These are phyloP conservation scores for Colletotrichum scovillei DNA, from an alignment of 2,329 filamentous ascomycete species.

Conservation along the genomic window DNA sequence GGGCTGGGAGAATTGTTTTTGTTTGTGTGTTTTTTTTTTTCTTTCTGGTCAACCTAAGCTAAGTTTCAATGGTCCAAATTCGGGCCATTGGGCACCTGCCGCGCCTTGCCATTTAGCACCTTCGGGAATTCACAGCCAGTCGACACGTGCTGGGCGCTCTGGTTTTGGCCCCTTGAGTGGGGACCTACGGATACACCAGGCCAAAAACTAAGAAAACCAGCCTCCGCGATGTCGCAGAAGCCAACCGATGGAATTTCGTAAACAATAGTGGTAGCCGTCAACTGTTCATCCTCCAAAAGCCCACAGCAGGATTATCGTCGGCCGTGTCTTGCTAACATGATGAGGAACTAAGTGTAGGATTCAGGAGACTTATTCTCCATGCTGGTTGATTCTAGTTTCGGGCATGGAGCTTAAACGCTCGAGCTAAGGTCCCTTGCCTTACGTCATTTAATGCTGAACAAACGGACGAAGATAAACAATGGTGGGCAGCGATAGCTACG, in stretches of 20 bases:
- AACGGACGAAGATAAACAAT: background rate
- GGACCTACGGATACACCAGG: background rate
- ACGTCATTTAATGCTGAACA: background rate
- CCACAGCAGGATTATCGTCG: too few relatives aligned
- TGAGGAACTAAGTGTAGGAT: background rate
- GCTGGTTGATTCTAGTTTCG: background rate
- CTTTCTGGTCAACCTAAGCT: background rate
- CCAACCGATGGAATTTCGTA: background rate
- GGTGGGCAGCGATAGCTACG: background rate
- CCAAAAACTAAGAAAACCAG: background rate
- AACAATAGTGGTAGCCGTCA: background rate
- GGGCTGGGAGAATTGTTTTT: slow-evolving; percentile 1
- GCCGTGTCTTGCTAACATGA: background rate
- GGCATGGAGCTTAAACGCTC: background rate
- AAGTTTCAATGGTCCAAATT: background rate
- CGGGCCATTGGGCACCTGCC: background rate
- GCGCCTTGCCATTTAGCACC: background rate
- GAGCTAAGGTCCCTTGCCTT: background rate
- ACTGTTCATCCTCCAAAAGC: background rate
- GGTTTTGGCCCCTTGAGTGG: background rate
- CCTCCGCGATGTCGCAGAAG: background rate
- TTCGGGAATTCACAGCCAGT: background rate
- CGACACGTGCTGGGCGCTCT: background rate
- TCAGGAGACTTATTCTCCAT: background rate
- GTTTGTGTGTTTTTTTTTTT: background rate